Conservation (phyloP, 805 yeast genomes). For the Pichia phayaonensis region DNA sequence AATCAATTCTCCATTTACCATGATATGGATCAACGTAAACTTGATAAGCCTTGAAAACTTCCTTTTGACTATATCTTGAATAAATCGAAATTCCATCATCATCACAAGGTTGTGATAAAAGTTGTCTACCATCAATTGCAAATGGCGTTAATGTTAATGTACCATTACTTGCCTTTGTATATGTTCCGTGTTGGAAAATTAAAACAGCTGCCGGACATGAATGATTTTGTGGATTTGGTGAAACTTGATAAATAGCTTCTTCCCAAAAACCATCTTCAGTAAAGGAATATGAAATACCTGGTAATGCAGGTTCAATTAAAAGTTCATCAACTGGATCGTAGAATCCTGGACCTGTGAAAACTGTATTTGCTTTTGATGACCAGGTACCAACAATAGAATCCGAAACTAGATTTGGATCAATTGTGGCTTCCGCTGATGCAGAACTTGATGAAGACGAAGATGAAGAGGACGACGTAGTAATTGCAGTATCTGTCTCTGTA, state of each 20-base stretch:
- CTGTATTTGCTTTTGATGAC: slow-evolving; percentile 89
- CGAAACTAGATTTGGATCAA: slow-evolving; percentile 1
- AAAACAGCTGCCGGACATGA: slow-evolving; percentile 77
- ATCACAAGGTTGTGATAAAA: slow-evolving; percentile 82
- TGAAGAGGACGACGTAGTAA: background rate
- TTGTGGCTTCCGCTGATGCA: slow-evolving; percentile 6
- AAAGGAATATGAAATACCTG: slow-evolving; percentile 90
- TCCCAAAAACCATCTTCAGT: slow-evolving; percentile 89
- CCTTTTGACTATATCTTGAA: slow-evolving; percentile 63
- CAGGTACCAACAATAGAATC: slow-evolving; percentile 72
- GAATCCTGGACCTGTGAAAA: slow-evolving; percentile 94
- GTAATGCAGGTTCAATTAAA: slow-evolving; percentile 88
- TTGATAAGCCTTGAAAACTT: slow-evolving; percentile 47
- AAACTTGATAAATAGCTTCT: slow-evolving; percentile 77
- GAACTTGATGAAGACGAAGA: background rate
- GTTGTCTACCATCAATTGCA: slow-evolving; percentile 86
- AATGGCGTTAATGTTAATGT: slow-evolving; percentile 64
- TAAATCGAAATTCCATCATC: slow-evolving; percentile 54
- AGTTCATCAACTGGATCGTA: slow-evolving; percentile 95
- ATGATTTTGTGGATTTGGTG: slow-evolving; percentile 65
- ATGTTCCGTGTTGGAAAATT: slow-evolving; percentile 85
- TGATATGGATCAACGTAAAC: slow-evolving; percentile 69
- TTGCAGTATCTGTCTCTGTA: background rate
- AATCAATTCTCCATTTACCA: slow-evolving; percentile 70
- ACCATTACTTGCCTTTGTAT: slow-evolving; percentile 56